Conservation (phyloP, 306 rosid genomes). For the Trifolium pratense region DNA sequence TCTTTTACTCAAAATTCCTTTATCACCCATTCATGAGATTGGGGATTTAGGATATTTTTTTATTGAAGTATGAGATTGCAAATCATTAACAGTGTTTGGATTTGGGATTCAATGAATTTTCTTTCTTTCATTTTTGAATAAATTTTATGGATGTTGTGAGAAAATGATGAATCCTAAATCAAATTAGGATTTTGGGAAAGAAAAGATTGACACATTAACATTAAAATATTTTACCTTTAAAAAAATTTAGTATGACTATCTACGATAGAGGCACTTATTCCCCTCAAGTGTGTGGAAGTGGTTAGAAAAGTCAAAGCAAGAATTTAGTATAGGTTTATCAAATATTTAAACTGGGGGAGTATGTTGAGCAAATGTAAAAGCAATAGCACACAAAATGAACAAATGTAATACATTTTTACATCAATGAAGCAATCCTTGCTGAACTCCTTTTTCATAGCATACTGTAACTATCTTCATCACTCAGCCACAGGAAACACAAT, state of each 20-base stretch:
- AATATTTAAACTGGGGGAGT: conserved; percentile 13
- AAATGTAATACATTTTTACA: conserved; percentile 42
- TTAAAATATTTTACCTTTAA: too few species aligned
- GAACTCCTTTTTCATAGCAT: conserved; percentile 49
- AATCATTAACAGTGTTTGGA: too few species aligned
- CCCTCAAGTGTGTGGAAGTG: neutral
- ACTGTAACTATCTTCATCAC: conserved; percentile 57
- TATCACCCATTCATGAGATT: too few species aligned
- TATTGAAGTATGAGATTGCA: too few species aligned
- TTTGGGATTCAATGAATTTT: too few species aligned
- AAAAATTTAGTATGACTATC: neutral
- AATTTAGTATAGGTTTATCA: neutral
- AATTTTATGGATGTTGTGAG: too few species aligned
- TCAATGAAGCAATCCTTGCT: conserved; percentile 18
- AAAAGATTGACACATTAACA: too few species aligned
- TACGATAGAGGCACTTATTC: neutral
- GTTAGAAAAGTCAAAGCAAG: neutral
- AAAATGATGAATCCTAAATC: too few species aligned
- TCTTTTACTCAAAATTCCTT: too few species aligned
- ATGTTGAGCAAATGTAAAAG: neutral
- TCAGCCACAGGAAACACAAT: conserved; percentile 61
- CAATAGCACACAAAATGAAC: conserved; percentile 21
- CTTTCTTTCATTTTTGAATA: too few species aligned
- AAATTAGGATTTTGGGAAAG: too few species aligned
- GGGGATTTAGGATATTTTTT: too few species aligned